Percentiles rank a stretch among this genome's conserved stretches.
These are phyloP conservation scores for Stephania cephalantha DNA, from an alignment of 164 flowering plant genomes.

Conservation along the genomic window DNA sequence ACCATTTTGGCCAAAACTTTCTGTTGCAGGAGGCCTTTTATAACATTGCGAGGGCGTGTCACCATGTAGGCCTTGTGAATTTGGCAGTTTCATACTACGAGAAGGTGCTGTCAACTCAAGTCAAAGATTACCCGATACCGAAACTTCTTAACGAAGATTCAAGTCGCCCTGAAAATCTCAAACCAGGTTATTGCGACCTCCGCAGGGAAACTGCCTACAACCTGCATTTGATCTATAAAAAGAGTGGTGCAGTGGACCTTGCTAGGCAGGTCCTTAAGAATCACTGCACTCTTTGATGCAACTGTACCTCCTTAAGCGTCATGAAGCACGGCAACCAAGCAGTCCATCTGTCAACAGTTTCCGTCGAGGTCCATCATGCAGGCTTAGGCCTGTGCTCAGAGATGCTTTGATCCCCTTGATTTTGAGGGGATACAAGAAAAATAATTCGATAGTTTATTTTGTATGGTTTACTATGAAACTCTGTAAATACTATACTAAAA, in stretches of 20 bases:
- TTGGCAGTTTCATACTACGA: slow-evolving; percentile 72
- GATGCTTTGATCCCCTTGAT: no score
- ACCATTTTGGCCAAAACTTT: background rate
- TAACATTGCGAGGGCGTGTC: slow-evolving; percentile 85
- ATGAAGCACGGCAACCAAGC: no score
- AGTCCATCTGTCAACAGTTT: no score
- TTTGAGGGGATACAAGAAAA: no score
- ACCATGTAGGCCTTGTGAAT: slow-evolving; percentile 77
- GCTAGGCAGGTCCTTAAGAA: slow-evolving; percentile 87
- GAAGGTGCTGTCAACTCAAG: slow-evolving; percentile 57
- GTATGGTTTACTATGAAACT: no score
- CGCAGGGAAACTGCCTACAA: slow-evolving; percentile 87
- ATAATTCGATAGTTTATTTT: no score
- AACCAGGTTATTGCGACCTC: slow-evolving; percentile 65
- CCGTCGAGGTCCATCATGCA: no score
- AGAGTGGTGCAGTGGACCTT: slow-evolving; percentile 80
- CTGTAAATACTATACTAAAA: no score
- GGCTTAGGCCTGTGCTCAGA: no score
- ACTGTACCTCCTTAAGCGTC: no score
- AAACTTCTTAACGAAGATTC: slow-evolving; percentile 48
- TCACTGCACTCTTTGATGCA: slow-evolving; percentile 52
- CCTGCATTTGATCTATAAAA: slow-evolving; percentile 82
- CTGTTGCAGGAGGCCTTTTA: slow-evolving; percentile 68
- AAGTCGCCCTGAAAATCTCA: slow-evolving; percentile 24
- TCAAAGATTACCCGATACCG: slow-evolving; percentile 66